These are phyloP conservation scores for Colletotrichum lentis DNA, from an alignment of 2,329 filamentous ascomycete species.

Conservation along the genomic window DNA sequence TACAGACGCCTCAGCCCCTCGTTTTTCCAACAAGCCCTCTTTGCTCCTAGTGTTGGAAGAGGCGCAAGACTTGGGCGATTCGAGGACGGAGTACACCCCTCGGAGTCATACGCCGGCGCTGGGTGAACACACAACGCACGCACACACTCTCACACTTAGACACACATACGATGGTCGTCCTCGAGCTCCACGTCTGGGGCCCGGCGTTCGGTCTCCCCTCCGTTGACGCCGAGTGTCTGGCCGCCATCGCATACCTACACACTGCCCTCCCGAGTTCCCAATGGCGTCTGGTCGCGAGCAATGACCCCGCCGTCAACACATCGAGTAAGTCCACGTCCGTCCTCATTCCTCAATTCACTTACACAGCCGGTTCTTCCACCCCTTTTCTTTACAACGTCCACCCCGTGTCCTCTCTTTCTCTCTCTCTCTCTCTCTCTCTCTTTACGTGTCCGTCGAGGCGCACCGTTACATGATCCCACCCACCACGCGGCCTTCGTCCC, in stretches of 20 bases:
- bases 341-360: conserved; percentile 14
- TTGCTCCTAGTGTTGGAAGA: conserved; percentile 1
- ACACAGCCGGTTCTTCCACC: conserved; percentile 40
- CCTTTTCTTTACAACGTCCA: conserved; percentile 39
- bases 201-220: conserved; percentile 88
- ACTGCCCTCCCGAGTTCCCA: conserved; percentile 64
- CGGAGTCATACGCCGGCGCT: conserved; percentile 8
- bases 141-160: not conserved
- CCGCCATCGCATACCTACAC: conserved; percentile 79
- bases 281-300: conserved; percentile 78
- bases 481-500: conserved; percentile 15
- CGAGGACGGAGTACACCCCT: not conserved
- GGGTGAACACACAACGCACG: not conserved
- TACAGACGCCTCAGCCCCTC: conserved; percentile 14
- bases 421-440: too few relatives aligned
- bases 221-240: conserved; percentile 89
- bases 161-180: conserved; percentile 45
- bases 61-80: conserved; percentile 16
- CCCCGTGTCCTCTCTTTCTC: not conserved
- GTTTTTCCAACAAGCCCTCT: not conserved
- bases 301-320: conserved; percentile 75
- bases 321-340: conserved; percentile 64
- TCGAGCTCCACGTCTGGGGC: conserved; percentile 89
- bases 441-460: conserved; percentile 31
- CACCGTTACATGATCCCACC: conserved; percentile 37